Evolutionary conservation across 1,284 basidiomycete genomes (phyloP).

Genomic region (Cryptococcus depauperatus): DNA sequence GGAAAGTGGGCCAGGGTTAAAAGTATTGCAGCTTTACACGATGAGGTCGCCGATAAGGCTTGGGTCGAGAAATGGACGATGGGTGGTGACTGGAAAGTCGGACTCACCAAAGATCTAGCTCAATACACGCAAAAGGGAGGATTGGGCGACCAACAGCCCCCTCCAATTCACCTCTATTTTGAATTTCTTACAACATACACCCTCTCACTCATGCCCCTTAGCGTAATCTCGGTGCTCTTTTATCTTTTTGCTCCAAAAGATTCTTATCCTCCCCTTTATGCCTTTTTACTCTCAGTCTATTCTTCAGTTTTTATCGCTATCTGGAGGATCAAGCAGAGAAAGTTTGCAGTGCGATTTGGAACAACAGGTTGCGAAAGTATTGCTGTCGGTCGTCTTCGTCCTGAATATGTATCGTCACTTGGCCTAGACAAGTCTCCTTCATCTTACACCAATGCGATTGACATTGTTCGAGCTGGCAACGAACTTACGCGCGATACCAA

Average conservation of each 20-base stretch:
- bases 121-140: constrained; percentile 46
- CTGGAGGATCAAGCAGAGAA: constrained; percentile 76
- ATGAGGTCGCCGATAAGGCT: constrained; percentile 54
- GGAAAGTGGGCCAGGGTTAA: constrained; percentile 70
- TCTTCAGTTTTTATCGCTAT: constrained; percentile 75
- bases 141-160: constrained; percentile 57
- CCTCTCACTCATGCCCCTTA: constrained; percentile 56
- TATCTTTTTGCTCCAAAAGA: constrained; percentile 49
- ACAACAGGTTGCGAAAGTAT: constrained; percentile 59
- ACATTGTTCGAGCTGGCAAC: constrained; percentile 27
- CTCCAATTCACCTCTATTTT: constrained; percentile 83
- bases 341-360: constrained; percentile 70
- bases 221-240: constrained; percentile 34
- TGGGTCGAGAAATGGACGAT: constrained; percentile 39
- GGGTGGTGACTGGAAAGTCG: constrained; percentile 49
- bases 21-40: constrained; percentile 72
- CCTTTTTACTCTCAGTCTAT: constrained; percentile 66
- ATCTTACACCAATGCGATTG: constrained; percentile 17
- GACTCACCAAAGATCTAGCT: constrained; percentile 50
- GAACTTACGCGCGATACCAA: constrained; percentile 61
- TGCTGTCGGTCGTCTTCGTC: constrained; percentile 65
- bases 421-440: constrained; percentile 37
- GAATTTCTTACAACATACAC: constrained; percentile 79
- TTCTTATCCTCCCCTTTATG: constrained; percentile 71
- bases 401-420: constrained; percentile 52